These are phyloP conservation scores for Fraxinus xanthoxyloides DNA, from an alignment of 305 asterid species.

Conservation along the genomic window DNA sequence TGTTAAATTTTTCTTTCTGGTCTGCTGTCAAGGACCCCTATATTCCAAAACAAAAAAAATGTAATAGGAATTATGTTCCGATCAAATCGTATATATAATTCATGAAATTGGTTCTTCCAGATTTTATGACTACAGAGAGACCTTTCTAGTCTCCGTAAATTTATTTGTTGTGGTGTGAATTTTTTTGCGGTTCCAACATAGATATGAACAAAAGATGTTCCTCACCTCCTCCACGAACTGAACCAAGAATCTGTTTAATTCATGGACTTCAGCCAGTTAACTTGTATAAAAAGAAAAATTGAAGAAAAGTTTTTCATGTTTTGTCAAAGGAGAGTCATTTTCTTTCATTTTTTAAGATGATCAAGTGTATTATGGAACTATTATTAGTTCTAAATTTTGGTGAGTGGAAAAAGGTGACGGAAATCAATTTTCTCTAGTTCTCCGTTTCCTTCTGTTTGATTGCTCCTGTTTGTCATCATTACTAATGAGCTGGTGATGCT, in stretches of 20 bases:
- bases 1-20: neutral
- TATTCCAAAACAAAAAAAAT: neutral
- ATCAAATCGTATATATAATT: neutral
- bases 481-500: constrained; percentile 17
- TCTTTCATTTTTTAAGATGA: constrained; percentile 1
- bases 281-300: neutral
- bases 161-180: neutral
- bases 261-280: neutral
- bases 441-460: neutral
- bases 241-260: neutral
- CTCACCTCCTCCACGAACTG: neutral
- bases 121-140: neutral
- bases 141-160: constrained; percentile 6
- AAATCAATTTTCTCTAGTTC: neutral
- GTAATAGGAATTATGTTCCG: neutral
- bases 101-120: constrained; percentile 2
- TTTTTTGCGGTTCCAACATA: constrained; percentile 8
- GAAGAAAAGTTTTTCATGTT: neutral
- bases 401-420: neutral
- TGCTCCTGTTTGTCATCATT: neutral
- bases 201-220: neutral
- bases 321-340: neutral
- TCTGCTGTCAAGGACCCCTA: neutral
- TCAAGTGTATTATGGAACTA: neutral
- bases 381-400: neutral